Evolutionary conservation across 345 rosid genomes (phyloP).

Genomic region (Hibiscus tridactylites): DNA sequence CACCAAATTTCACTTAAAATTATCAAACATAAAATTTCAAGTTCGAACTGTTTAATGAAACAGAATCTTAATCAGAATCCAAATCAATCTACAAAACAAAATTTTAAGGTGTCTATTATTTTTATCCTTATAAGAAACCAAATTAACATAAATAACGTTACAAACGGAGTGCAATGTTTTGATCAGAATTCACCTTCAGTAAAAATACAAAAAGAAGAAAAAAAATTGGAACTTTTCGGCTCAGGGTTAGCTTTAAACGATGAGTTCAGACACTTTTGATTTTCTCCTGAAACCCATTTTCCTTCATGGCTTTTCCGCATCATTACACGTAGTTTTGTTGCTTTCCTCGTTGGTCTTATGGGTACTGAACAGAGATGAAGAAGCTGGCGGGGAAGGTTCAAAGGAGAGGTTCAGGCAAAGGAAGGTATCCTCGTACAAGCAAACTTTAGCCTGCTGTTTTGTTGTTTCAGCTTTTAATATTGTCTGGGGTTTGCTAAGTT

Average conservation of each 20-base stretch:
- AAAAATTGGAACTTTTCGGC: constrained; percentile 22
- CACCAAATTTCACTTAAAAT: too few species aligned
- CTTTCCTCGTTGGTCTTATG: constrained; percentile 24
- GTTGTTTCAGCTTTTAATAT: constrained; percentile 51
- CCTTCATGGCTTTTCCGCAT: constrained; percentile 29
- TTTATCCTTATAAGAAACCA: too few species aligned
- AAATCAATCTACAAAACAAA: too few species aligned
- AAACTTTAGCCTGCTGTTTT: constrained; percentile 40
- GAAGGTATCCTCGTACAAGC: constrained; percentile 25
- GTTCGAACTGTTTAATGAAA: too few species aligned
- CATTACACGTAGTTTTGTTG: constrained; percentile 37
- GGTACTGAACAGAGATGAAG: constrained; percentile 25
- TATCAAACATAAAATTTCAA: too few species aligned
- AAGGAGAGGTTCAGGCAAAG: constrained; percentile 15
- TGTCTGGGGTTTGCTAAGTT: constrained; percentile 37
- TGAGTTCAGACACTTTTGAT: constrained; percentile 17
- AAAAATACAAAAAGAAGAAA: background rate
- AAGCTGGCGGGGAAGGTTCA: constrained; percentile 18
- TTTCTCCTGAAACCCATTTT: constrained; percentile 32
- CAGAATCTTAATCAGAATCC: too few species aligned
- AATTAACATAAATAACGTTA: too few species aligned
- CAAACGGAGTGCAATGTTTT: too few species aligned
- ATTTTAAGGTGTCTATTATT: too few species aligned
- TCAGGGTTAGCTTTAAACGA: constrained; percentile 14
- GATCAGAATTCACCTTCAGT: background rate